A percentile compares a stretch with the other conserved stretches of the same genome.
Conservation (phyloP, 495 filamentous ascomycete genomes). For the Apiosordaria backusii region DNA sequence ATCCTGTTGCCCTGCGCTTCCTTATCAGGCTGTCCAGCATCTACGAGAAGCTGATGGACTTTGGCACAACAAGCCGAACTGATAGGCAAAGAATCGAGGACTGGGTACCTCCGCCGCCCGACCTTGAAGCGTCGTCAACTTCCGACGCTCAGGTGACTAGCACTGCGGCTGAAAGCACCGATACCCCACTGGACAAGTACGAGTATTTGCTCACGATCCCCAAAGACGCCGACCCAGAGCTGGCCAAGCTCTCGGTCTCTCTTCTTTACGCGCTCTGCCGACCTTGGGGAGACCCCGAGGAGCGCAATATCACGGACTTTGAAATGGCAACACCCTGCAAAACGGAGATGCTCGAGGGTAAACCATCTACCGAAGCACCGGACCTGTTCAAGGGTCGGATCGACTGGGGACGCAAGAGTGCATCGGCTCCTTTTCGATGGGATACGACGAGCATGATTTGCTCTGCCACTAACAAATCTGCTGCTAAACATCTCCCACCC, state of each 20-base stretch:
- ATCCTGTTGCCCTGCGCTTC: slow-evolving; percentile 26
- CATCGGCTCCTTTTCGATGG: slow-evolving; percentile 5
- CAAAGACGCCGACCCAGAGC: slow-evolving; percentile 5
- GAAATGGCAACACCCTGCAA: not conserved
- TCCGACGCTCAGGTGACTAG: not conserved
- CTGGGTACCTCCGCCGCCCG: slow-evolving; percentile 23
- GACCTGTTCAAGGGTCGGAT: not conserved
- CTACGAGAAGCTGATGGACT: slow-evolving; percentile 11
- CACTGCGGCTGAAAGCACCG: not conserved
- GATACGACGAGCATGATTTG: slow-evolving; percentile 9
- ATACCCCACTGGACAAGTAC: not conserved
- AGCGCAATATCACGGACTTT: not conserved
- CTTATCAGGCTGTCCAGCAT: slow-evolving; percentile 24
- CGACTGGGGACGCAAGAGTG: not conserved
- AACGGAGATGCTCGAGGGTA: not conserved
- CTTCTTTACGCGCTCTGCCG: slow-evolving; percentile 25
- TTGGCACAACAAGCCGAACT: not conserved
- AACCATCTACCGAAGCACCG: not conserved
- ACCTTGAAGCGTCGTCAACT: slow-evolving; percentile 1
- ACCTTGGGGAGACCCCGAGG: slow-evolving; percentile 16
- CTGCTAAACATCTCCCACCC: slow-evolving; percentile 11
- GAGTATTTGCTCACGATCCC: slow-evolving; percentile 24
- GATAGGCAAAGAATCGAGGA: slow-evolving; percentile 17
- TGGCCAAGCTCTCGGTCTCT: slow-evolving; percentile 10
- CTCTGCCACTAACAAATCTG: slow-evolving; percentile 17